Conservation (phyloP, 2,329 filamentous ascomycete genomes). For the Colletotrichum cordylinicola region DNA sequence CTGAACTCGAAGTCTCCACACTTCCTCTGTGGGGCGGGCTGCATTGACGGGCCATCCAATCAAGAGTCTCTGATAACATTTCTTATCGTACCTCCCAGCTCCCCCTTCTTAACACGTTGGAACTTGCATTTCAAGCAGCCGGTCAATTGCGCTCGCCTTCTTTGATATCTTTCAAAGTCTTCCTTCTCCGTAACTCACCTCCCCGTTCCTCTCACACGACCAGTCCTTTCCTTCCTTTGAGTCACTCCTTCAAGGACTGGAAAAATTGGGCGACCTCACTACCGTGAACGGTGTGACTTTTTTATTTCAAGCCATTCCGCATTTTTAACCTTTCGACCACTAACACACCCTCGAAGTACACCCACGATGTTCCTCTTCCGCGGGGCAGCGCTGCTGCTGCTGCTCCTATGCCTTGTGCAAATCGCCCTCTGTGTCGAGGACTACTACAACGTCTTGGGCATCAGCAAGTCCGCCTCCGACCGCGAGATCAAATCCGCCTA, state of each 20-base stretch:
- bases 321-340: not conserved
- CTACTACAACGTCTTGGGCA: conserved; percentile 83
- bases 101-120: conserved; percentile 26
- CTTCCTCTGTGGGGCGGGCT: not conserved
- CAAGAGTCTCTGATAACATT: not conserved
- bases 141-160: conserved; percentile 4
- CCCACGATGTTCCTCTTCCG: conserved; percentile 55
- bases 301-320: not conserved
- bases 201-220: not conserved
- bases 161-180: not conserved
- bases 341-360: not conserved
- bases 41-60: not conserved
- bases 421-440: conserved; percentile 69
- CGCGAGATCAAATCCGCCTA: conserved; percentile 95
- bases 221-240: not conserved
- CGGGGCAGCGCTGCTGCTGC: conserved; percentile 51
- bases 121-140: conserved; percentile 20
- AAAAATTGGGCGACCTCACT: not conserved
- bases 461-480: conserved; percentile 81
- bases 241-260: conserved; percentile 1
- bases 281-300: not conserved
- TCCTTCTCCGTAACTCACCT: not conserved
- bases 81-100: conserved; percentile 22
- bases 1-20: conserved; percentile 10
- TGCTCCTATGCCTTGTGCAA: conserved; percentile 60